phyloP scores from a whole-genome alignment of 768 basidiomycete species.

The Cystofilobasidium ferigula region DNA sequence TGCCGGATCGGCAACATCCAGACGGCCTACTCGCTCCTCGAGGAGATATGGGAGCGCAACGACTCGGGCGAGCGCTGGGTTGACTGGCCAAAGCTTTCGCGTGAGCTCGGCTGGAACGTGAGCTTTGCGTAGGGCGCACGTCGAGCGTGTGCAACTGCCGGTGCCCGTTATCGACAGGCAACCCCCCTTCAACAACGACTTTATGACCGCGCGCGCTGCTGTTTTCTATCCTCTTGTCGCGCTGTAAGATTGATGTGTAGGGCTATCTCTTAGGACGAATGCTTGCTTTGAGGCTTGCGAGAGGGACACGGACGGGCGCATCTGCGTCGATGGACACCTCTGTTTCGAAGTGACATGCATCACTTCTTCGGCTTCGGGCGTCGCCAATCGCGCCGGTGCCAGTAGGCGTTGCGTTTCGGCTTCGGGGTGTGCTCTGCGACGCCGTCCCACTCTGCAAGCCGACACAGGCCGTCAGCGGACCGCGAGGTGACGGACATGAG shows the following conservation, averaged over 20 bases:
- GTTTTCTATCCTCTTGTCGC: no score
- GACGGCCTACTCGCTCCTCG: constrained; percentile 16
- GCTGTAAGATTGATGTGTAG: no score
- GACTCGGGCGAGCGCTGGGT: constrained; percentile 20
- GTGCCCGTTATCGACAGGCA: no score
- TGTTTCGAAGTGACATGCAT: no score
- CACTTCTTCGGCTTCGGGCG: background rate
- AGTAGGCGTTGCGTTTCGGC: background rate
- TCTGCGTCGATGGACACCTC: no score
- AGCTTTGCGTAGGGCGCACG: constrained; percentile 10
- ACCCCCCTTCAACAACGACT: no score
- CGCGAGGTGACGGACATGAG: no score
- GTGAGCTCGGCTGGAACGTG: constrained; percentile 22
- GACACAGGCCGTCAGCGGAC: background rate
- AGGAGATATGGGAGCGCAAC: constrained; percentile 23
- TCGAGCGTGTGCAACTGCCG: no score
- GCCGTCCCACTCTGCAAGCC: constrained; percentile 3
- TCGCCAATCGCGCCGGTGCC: background rate
- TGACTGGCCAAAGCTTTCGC: constrained; percentile 14
- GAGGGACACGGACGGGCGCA: no score
- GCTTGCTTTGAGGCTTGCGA: no score
- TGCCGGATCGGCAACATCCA: constrained; percentile 26
- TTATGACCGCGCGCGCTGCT: no score
- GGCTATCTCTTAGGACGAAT: no score
- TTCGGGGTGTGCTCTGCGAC: background rate